Base-by-base conservation (phyloP, 306 rosid species). In the Rosa chinensis region DNA sequence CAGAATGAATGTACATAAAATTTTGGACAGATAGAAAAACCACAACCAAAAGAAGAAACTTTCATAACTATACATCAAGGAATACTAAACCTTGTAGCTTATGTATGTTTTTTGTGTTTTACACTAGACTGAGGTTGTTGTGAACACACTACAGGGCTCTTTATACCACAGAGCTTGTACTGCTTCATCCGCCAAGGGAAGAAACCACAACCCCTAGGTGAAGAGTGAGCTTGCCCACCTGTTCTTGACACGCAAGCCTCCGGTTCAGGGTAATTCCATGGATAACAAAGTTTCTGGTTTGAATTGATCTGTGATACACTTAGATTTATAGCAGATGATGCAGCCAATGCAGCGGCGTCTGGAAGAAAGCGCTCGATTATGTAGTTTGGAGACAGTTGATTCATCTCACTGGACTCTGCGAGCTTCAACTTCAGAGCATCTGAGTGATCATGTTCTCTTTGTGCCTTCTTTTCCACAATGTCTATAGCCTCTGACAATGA, bases 401-500 rank as follows among this genome's bases (percentile, higher is more conserved):
- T 11, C 21, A 39, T 47, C 11, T 89, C 94, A 42, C 79, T 75
- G 4, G 82, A 87, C 37, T 90, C 80, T 63, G 74, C 84, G 71
- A 92, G 84, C 90, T 86, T 92, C 52, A 81, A 16, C 81, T 78
- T 87, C 50, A 90, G 76, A 3, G 85, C 48, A 28, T 84, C 82
- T 13, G 72, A 72, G 21, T 43, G 43, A 20, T 45, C 79, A 43
- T 48, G 40, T 23, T 75, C 81, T 4, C 77, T 75, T 55, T 45
- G 76, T 55, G 42, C 86, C 44, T 77, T 82, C 87, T 87, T 90
- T 58, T 89, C 88, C 58, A 88, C 97, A 42, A 91, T 90, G 74
- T 94, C 98, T 40, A 92, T 88, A 56, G 97, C 95, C 81, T 89
- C 97, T n/a, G 95, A 88, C 28, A 94, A 84, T 4, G 95, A 94